A percentile compares a stretch with the other conserved stretches of the same genome.
Conservation (phyloP, 2,329 filamentous ascomycete genomes). For the Cercospora sp. region DNA sequence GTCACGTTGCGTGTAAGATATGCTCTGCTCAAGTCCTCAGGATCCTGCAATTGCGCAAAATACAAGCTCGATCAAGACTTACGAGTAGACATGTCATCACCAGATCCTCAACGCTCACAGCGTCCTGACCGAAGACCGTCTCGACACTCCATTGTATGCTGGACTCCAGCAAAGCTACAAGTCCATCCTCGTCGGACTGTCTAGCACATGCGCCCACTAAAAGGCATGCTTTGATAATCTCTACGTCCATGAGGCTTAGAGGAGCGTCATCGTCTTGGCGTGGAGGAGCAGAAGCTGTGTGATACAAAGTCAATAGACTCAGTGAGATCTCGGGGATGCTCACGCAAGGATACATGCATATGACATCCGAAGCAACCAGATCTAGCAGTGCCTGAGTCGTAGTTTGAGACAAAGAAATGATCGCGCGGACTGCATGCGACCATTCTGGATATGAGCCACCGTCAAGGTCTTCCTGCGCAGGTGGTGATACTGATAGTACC, state of each 20-base stretch:
- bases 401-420: neutral
- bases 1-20: neutral
- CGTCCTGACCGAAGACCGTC: neutral
- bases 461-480: neutral
- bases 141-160: neutral
- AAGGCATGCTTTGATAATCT: neutral
- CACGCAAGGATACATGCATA: neutral
- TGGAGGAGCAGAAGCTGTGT: neutral
- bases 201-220: neutral
- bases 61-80: neutral
- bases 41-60: neutral
- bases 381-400: neutral
- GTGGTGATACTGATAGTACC: neutral
- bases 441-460: neutral
- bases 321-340: neutral
- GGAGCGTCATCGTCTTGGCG: neutral
- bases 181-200: neutral
- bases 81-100: neutral
- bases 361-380: neutral
- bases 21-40: neutral
- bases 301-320: neutral
- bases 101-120: neutral
- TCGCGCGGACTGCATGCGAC: neutral
- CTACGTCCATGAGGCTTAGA: neutral
- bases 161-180: neutral